A percentile compares a stretch with the other conserved stretches of the same genome.
Evolutionary conservation across 2,329 filamentous ascomycete species (phyloP).

Genomic region (Drechslerella stenobrocha): DNA sequence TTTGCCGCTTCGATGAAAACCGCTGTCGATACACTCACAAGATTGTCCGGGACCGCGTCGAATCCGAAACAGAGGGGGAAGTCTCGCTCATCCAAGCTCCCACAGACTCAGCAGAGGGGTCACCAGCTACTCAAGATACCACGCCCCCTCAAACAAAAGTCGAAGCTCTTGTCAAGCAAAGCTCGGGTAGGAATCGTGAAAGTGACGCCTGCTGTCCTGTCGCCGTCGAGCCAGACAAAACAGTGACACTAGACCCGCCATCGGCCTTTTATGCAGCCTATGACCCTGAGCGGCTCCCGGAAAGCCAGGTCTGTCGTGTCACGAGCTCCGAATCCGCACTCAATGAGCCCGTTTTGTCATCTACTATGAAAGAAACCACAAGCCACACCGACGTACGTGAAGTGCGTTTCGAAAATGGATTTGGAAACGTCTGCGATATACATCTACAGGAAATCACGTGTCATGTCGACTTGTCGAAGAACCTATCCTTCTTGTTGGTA

Average conservation of each 20-base stretch:
- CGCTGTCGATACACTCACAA: constrained; percentile 21
- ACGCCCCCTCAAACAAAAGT: background rate
- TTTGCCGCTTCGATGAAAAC: constrained; percentile 11
- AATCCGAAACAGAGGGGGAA: background rate
- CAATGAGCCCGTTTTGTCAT: background rate
- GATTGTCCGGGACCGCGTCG: background rate
- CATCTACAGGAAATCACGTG: constrained; percentile 4
- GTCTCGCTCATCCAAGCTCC: background rate
- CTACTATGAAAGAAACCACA: background rate
- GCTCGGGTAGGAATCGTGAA: background rate
- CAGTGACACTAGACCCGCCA: background rate
- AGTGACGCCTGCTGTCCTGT: too few relatives aligned
- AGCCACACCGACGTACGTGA: constrained; percentile 10
- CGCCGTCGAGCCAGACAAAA: background rate
- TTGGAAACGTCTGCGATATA: constrained; percentile 8
- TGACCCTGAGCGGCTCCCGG: background rate
- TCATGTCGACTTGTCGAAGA: background rate
- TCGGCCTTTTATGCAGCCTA: constrained; percentile 2
- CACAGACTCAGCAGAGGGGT: constrained; percentile 1
- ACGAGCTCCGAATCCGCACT: background rate
- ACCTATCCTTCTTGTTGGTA: constrained; percentile 9
- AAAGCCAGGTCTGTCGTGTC: constrained; percentile 7
- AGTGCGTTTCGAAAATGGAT: constrained; percentile 16
- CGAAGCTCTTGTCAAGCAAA: background rate
- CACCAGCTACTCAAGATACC: constrained; percentile 3